phyloP scores from a whole-genome alignment of 2,329 filamentous ascomycete genomes.

The Aspergillus japonicus region DNA sequence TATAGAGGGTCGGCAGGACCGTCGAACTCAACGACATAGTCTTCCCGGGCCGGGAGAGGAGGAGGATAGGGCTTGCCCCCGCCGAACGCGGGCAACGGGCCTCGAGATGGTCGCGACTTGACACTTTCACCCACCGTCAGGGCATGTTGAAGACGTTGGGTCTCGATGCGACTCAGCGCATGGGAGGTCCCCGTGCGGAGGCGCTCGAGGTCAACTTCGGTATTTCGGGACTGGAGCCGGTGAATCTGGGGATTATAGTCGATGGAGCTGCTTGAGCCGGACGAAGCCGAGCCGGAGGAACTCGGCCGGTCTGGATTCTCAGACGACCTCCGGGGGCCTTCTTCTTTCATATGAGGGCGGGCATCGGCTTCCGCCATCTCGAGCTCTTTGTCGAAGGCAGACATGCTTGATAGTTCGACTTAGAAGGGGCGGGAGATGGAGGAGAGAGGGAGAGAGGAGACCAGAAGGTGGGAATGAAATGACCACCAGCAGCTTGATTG shows the following conservation, averaged over 20 bases:
- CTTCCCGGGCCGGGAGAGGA: constrained; percentile 49
- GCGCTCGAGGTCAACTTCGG: constrained; percentile 32
- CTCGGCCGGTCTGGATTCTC: constrained; percentile 1
- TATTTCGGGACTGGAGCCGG: constrained; percentile 30
- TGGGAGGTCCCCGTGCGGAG: constrained; percentile 25
- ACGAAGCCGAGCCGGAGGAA: constrained; percentile 12
- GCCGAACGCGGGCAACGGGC: constrained; percentile 28
- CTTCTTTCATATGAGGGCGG: neutral
- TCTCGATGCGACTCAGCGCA: constrained; percentile 32
- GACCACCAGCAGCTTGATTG: neutral
- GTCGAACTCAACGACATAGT: constrained; percentile 57
- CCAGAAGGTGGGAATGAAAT: neutral
- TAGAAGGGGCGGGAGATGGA: neutral
- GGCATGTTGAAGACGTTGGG: constrained; percentile 41
- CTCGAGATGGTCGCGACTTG: constrained; percentile 24
- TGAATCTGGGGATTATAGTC: constrained; percentile 28
- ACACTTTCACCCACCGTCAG: constrained; percentile 32
- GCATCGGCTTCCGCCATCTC: constrained; percentile 5
- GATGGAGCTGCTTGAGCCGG: constrained; percentile 28
- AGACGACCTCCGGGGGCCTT: neutral
- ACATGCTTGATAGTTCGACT: neutral
- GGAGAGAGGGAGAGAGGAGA: neutral
- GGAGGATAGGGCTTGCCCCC: constrained; percentile 54
- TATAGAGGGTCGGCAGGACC: constrained; percentile 52
- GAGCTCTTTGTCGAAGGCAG: constrained; percentile 1